Percentiles rank a stretch among this genome's conserved stretches.
phyloP scores from a whole-genome alignment of 116 monocot genomes.

The Zostera marina region DNA sequence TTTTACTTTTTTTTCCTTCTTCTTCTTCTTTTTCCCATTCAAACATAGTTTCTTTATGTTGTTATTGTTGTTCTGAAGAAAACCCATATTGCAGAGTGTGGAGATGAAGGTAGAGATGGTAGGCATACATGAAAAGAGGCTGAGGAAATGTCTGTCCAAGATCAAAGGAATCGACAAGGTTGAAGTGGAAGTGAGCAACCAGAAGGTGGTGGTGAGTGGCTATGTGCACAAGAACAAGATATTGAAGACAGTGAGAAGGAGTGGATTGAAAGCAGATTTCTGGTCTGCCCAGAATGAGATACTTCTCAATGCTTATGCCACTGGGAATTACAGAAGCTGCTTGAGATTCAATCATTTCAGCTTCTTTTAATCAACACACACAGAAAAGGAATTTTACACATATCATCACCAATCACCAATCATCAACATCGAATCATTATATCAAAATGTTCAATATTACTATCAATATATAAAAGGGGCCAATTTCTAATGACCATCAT shows the following conservation, averaged over 20 bases:
- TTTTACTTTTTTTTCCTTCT: background rate
- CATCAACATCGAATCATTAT: too few relatives aligned
- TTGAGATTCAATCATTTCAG: constrained; percentile 39
- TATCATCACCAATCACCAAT: too few relatives aligned
- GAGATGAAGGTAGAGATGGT: constrained; percentile 94
- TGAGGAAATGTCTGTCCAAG: constrained; percentile 78
- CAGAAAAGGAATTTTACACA: too few relatives aligned
- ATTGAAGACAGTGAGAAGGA: constrained; percentile 43
- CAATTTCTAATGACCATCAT: too few relatives aligned
- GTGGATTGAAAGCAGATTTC: constrained; percentile 41
- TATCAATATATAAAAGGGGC: too few relatives aligned
- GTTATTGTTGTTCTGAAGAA: background rate
- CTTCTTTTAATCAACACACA: constrained; percentile 48
- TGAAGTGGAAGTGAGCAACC: constrained; percentile 47
- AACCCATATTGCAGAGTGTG: constrained; percentile 29
- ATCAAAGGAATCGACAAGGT: constrained; percentile 71
- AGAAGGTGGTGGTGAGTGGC: constrained; percentile 55
- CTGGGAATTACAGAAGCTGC: constrained; percentile 11
- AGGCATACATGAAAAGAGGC: constrained; percentile 81
- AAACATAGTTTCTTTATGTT: too few relatives aligned
- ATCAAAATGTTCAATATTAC: too few relatives aligned
- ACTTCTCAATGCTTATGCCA: constrained; percentile 43
- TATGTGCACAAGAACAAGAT: constrained; percentile 58
- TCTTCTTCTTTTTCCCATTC: too few relatives aligned
- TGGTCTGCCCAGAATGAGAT: constrained; percentile 72